Evolutionary conservation across 2,329 filamentous ascomycete genomes (phyloP), one percentile per base, ranked within the genome.

Genomic region (Colletotrichum melonis): DNA sequence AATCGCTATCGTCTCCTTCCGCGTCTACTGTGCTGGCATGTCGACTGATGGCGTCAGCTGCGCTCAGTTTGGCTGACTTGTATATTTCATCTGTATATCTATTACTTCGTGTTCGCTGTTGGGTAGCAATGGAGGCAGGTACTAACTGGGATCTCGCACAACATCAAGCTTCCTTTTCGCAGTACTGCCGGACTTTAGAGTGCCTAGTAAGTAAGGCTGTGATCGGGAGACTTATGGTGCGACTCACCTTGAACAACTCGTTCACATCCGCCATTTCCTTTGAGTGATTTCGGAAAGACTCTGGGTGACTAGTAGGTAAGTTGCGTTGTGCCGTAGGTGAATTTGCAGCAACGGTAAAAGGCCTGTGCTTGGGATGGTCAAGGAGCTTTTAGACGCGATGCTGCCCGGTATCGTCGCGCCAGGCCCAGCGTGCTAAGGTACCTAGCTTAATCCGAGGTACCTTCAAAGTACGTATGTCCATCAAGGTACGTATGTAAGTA

Each of bases 141-240:
- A 82, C 88, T 76, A 80, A 93, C 91, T 91, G 74, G 91, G 90
- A 80, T 93, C 90, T 78, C 86, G 86, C 74, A 90, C 81, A 22
- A 89, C 85, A 73, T 92, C 90, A 67, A 91, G 83, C 81, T 92
- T 93, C 77, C 91, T 88, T 80, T 93, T 93, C 83, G 86, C 88
- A 67, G 86, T 80, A 35, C 85, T 79, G 72, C 87, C 86, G 24
- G 86, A 81, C 73, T 82, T 84, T 84, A 84, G 19, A 3, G 76
- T 72, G 28, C 72, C 68, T 68, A 82, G 72, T 75, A 42, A 75
- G 75, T 71, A 63, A 2, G 19, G 56, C 6, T 6, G 12, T 1
- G 14, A 5, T 6, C 5, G 19, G 14, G 46, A 12, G 22, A 24
- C 9, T 35, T 59, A 5, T 56, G 65, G 59, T 11, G 74, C 80